Percentiles rank a stretch among this genome's conserved stretches.
phyloP scores from a whole-genome alignment of 2,329 filamentous ascomycete genomes.

The Pseudopithomyces chartarum region DNA sequence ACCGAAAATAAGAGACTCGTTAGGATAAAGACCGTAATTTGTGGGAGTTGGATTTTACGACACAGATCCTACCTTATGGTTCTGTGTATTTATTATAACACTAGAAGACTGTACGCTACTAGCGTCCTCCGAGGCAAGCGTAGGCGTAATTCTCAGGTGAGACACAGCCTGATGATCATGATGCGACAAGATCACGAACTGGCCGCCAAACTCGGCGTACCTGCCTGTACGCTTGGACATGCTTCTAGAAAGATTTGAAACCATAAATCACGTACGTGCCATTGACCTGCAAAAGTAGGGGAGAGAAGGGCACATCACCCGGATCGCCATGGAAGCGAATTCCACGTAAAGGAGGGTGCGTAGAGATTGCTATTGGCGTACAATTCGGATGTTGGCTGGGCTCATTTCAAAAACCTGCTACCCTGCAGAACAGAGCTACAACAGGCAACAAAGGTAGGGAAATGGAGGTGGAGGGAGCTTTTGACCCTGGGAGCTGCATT shows the following conservation, averaged over 20 bases:
- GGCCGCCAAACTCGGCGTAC: background rate
- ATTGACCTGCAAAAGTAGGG: background rate
- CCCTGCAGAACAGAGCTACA: background rate
- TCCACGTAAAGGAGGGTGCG: background rate
- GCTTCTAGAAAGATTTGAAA: background rate
- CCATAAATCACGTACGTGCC: background rate
- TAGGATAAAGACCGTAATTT: background rate
- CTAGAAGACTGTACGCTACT: background rate
- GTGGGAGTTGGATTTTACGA: background rate
- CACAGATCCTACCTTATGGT: background rate
- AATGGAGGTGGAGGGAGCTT: background rate
- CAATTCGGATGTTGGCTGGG: background rate
- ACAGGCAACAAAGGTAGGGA: background rate
- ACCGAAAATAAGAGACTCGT: background rate
- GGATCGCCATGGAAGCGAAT: background rate
- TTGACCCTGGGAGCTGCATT: background rate
- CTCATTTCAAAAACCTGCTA: background rate
- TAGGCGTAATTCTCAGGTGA: constrained; percentile 6
- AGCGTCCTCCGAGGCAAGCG: constrained; percentile 9
- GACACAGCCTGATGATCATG: constrained; percentile 9
- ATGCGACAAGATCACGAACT: background rate
- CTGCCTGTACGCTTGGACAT: background rate
- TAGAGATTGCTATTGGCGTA: background rate
- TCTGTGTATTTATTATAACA: background rate
- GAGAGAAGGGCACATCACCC: background rate